These are phyloP conservation scores for Cryptococcus wingfieldii DNA, from an alignment of 1,284 basidiomycete genomes.

Conservation along the genomic window DNA sequence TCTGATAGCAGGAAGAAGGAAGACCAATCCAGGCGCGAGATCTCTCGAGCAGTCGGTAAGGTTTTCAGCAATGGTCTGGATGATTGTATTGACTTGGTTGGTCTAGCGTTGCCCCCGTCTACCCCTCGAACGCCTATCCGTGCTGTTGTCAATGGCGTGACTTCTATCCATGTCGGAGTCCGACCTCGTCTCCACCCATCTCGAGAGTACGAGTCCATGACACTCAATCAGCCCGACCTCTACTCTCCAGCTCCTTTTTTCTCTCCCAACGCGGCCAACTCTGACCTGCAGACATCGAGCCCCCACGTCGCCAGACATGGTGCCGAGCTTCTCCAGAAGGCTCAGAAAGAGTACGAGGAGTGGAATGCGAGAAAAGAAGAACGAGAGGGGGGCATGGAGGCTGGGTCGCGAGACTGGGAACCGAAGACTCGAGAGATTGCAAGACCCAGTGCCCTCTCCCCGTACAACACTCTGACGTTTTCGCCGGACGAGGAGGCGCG, in stretches of 20 bases:
- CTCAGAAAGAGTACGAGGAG: constrained; percentile 29
- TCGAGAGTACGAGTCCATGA: constrained; percentile 19
- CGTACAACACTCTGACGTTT: too few relatives aligned
- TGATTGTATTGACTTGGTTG: not conserved
- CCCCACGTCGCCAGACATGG: constrained; percentile 12
- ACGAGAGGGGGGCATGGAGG: constrained; percentile 26
- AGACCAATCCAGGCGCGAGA: constrained; percentile 24
- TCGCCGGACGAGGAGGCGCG: too few relatives aligned
- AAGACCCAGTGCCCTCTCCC: constrained; percentile 10
- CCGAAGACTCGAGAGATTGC: constrained; percentile 24
- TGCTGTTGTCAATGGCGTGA: constrained; percentile 31
- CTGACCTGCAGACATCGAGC: constrained; percentile 1
- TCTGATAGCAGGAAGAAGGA: constrained; percentile 22
- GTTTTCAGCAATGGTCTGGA: not conserved
- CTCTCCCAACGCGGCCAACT: constrained; percentile 10
- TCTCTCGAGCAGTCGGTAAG: constrained; percentile 28
- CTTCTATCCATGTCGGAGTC: constrained; percentile 36
- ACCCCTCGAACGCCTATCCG: constrained; percentile 30
- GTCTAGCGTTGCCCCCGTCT: constrained; percentile 30
- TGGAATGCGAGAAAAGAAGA: constrained; percentile 29
- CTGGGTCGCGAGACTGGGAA: constrained; percentile 25
- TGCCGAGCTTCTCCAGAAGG: constrained; percentile 19
- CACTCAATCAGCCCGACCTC: constrained; percentile 31
- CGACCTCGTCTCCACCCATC: constrained; percentile 35
- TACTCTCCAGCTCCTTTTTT: constrained; percentile 21